Evolutionary conservation across 768 basidiomycete genomes (phyloP).

Genomic region (Sistotremastrum niveocremeum): DNA sequence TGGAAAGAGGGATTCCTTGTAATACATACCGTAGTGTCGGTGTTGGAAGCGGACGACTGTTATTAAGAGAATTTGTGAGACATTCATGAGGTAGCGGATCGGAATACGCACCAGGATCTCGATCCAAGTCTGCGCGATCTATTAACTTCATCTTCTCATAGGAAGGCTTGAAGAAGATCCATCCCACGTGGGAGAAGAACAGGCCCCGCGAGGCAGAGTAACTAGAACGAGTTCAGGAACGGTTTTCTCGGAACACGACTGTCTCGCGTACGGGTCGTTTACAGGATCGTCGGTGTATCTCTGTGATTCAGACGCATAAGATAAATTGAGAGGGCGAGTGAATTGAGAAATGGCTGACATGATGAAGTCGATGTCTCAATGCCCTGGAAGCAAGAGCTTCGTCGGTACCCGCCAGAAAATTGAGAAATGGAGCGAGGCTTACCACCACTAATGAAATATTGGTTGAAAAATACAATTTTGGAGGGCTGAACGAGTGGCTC

Average conservation of each 20-base stretch:
- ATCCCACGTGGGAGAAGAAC: constrained; percentile 69
- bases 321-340: neutral
- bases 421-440: constrained; percentile 6
- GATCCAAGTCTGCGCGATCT: constrained; percentile 53
- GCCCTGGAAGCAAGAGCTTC: constrained; percentile 27
- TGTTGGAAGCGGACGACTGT: constrained; percentile 65
- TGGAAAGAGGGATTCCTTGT: neutral
- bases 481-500: constrained; percentile 9
- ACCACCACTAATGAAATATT: constrained; percentile 34
- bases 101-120: constrained; percentile 44
- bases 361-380: constrained; percentile 61
- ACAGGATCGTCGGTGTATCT: constrained; percentile 57
- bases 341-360: constrained; percentile 28
- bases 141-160: constrained; percentile 51
- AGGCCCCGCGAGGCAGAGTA: constrained; percentile 66
- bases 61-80: neutral
- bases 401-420: neutral
- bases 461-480: neutral
- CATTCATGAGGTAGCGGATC: neutral
- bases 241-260: neutral
- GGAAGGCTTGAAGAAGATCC: constrained; percentile 69
- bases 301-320: constrained; percentile 17
- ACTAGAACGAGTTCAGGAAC: constrained; percentile 17
- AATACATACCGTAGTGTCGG: constrained; percentile 39
- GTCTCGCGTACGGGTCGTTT: constrained; percentile 43